phyloP scores from a whole-genome alignment of 2,329 filamentous ascomycete genomes.

The Exophiala lecanii-corni region DNA sequence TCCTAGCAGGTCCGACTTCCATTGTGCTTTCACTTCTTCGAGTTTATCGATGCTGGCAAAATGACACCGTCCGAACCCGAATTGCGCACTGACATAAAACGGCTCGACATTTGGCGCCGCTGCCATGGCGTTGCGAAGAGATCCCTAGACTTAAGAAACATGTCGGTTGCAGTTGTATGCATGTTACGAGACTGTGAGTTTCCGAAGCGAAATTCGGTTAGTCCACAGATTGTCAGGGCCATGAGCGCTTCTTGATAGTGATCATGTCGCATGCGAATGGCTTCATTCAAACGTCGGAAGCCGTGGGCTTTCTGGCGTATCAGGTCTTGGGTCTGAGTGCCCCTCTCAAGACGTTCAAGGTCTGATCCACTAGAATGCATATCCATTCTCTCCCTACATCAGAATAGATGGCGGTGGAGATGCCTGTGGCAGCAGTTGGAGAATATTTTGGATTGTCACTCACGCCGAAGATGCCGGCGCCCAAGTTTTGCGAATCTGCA shows the following conservation, averaged over 20 bases:
- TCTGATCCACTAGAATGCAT: conserved; percentile 1
- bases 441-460: neutral
- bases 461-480: neutral
- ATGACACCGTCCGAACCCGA: conserved; percentile 1
- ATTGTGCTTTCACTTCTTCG: neutral
- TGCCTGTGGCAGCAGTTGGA: conserved; percentile 1
- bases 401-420: conserved; percentile 1
- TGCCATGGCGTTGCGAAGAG: neutral
- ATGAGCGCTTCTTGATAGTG: conserved; percentile 2
- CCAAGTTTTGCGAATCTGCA: neutral
- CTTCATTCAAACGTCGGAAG: neutral
- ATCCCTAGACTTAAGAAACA: neutral
- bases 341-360: conserved; percentile 1
- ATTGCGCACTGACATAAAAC: conserved; percentile 1
- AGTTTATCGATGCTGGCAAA: neutral
- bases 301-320: neutral
- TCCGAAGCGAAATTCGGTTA: conserved; percentile 1
- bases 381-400: conserved; percentile 1
- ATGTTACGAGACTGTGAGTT: neutral
- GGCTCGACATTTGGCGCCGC: conserved; percentile 1
- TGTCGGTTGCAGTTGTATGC: conserved; percentile 1
- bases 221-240: conserved; percentile 1
- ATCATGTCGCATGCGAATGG: neutral
- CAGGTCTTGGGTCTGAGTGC: neutral
- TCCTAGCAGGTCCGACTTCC: neutral